These are phyloP conservation scores for Diophrys appendiculata DNA, from an alignment of 73 alveolate genomes.

Conservation along the genomic window DNA sequence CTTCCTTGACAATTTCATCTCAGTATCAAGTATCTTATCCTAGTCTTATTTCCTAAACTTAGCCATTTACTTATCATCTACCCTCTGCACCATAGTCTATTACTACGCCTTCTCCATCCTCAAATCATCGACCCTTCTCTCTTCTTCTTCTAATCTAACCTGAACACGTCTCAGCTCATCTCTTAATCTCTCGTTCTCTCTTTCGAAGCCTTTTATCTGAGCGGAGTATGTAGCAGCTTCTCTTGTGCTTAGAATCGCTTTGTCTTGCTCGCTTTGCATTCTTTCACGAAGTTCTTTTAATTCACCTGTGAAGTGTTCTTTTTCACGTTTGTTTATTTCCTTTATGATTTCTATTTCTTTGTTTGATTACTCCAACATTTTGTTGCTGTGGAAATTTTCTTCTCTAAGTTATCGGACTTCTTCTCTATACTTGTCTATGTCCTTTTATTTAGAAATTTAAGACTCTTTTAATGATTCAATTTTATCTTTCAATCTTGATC, in stretches of 20 bases:
- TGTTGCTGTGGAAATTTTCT: neutral
- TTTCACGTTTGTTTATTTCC: neutral
- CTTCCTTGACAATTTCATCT: neutral
- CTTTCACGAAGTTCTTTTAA: neutral
- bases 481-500: neutral
- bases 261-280: neutral
- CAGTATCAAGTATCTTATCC: neutral
- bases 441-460: no score
- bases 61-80: no score
- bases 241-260: neutral
- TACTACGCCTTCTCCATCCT: no score
- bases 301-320: neutral
- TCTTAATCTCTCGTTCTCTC: neutral
- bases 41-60: neutral
- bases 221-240: neutral
- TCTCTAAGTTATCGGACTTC: neutral
- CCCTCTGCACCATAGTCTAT: no score
- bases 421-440: neutral
- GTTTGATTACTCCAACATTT: neutral
- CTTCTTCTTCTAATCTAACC: neutral
- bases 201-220: neutral
- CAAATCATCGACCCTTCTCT: no score
- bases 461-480: neutral
- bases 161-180: neutral
- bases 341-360: neutral